Conservation (phyloP, 805 yeast species). For the Ogataea ramenticola region DNA sequence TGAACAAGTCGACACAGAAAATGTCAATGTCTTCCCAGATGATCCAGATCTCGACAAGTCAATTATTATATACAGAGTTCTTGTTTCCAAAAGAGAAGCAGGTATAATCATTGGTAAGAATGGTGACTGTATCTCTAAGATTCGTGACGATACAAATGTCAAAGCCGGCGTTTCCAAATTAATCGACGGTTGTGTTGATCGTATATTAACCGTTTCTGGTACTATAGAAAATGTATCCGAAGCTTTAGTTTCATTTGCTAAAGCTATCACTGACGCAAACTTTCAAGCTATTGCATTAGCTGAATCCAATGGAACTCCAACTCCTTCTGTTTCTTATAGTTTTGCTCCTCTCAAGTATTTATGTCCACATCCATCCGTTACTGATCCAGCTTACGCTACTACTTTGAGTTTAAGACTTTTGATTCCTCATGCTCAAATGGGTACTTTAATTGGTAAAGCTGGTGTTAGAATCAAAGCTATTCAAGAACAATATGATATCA, state of each 20-base stretch:
- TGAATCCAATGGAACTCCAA: slow-evolving; percentile 20
- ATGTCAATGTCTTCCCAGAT: slow-evolving; percentile 11
- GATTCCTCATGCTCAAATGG: slow-evolving; percentile 80
- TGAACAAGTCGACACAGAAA: not conserved
- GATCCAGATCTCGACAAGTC: slow-evolving; percentile 21
- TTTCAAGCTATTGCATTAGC: slow-evolving; percentile 17
- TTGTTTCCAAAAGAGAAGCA: slow-evolving; percentile 80
- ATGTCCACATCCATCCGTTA: slow-evolving; percentile 42
- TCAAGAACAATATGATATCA: slow-evolving; percentile 60
- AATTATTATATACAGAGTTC: slow-evolving; percentile 40
- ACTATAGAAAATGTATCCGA: slow-evolving; percentile 58
- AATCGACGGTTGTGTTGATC: slow-evolving; percentile 71
- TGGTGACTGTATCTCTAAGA: slow-evolving; percentile 69
- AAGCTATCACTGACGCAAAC: slow-evolving; percentile 46
- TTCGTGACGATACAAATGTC: slow-evolving; percentile 68
- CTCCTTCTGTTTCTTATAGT: slow-evolving; percentile 32
- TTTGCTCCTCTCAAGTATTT: slow-evolving; percentile 56
- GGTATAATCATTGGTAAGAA: slow-evolving; percentile 86
- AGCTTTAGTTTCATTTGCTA: slow-evolving; percentile 65
- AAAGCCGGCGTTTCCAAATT: slow-evolving; percentile 84
- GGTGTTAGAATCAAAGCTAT: slow-evolving; percentile 76
- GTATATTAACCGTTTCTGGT: slow-evolving; percentile 77
- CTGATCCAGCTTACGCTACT: slow-evolving; percentile 45
- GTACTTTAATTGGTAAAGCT: slow-evolving; percentile 79
- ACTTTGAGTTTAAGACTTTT: slow-evolving; percentile 58